A percentile compares a stretch with the other conserved stretches of the same genome.
These are phyloP conservation scores for Sphagnum contortum DNA, from an alignment of 225 moss, liverwort and hornwort species.

Conservation along the genomic window DNA sequence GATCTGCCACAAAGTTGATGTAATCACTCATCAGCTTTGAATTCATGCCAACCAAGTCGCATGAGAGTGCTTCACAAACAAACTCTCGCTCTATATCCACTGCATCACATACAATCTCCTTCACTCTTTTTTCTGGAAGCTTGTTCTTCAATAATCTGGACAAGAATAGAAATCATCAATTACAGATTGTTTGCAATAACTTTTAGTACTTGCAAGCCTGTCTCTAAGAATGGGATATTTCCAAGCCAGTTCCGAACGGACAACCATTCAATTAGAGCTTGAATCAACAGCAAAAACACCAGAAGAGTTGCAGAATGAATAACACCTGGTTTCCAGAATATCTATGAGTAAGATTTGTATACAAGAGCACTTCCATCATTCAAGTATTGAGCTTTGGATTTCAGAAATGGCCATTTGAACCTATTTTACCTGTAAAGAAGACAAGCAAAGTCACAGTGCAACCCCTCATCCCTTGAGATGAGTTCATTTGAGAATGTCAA, in stretches of 20 bases:
- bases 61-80: slow-evolving; percentile 79
- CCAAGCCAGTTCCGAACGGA: too few species aligned
- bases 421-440: slow-evolving; percentile 59
- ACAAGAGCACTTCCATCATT: too few species aligned
- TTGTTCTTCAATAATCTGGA: slow-evolving; percentile 63
- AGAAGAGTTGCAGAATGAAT: too few species aligned
- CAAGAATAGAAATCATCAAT: neutral
- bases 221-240: too few species aligned
- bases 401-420: neutral
- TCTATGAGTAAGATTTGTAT: too few species aligned
- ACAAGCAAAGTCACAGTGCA: slow-evolving; percentile 90
- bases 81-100: slow-evolving; percentile 90
- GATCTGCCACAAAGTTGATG: slow-evolving; percentile 90
- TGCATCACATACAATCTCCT: slow-evolving; percentile 69
- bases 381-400: too few species aligned
- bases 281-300: too few species aligned
- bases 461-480: slow-evolving; percentile 89
- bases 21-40: slow-evolving; percentile 73
- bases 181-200: too few species aligned
- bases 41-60: slow-evolving; percentile 88
- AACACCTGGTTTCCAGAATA: too few species aligned
- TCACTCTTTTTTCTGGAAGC: slow-evolving; percentile 45
- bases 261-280: too few species aligned
- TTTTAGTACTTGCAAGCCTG: too few species aligned
- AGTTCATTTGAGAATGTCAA: slow-evolving; percentile 91